Percentiles rank a stretch among this genome's conserved stretches.
These are phyloP conservation scores for Polygonum maritimum DNA, from an alignment of 148 eudicot genomes.

Conservation along the genomic window DNA sequence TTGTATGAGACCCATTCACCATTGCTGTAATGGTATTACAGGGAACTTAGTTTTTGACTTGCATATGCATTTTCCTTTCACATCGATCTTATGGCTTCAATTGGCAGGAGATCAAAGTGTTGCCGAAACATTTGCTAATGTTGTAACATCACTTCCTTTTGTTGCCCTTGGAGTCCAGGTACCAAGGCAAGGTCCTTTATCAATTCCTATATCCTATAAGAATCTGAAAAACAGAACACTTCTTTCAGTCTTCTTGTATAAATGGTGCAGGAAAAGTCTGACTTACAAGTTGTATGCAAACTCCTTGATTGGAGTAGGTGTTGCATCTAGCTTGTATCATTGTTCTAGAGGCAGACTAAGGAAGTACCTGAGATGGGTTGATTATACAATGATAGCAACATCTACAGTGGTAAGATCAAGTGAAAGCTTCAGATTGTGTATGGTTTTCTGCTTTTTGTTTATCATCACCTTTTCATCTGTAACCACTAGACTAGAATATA, in stretches of 20 bases:
- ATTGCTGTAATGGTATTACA: conserved; percentile 44
- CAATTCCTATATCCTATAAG: background rate
- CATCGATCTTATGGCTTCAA: background rate
- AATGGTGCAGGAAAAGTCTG: conserved; percentile 62
- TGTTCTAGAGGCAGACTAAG: conserved; percentile 72
- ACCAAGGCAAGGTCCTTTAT: conserved; percentile 50
- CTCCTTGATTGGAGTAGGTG: conserved; percentile 91
- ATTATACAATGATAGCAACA: conserved; percentile 93
- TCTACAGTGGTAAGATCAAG: conserved; percentile 56
- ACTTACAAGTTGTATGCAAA: conserved; percentile 83
- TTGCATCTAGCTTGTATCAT: conserved; percentile 90
- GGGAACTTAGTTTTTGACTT: background rate
- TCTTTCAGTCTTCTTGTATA: background rate
- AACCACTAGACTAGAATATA: too few relatives aligned
- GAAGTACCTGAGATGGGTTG: conserved; percentile 84
- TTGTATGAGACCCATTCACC: conserved; percentile 64
- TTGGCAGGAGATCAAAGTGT: conserved; percentile 55
- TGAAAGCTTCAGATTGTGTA: background rate
- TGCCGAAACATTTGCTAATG: conserved; percentile 77
- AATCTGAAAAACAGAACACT: background rate
- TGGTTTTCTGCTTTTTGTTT: too few relatives aligned
- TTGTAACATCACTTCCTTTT: conserved; percentile 91
- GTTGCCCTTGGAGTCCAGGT: conserved; percentile 77
- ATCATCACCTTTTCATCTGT: too few relatives aligned
- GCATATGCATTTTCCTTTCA: background rate